Evolutionary conservation across 768 basidiomycete genomes (phyloP), one percentile per base, ranked within the genome.

Genomic region (Rhodotorula paludigena): DNA sequence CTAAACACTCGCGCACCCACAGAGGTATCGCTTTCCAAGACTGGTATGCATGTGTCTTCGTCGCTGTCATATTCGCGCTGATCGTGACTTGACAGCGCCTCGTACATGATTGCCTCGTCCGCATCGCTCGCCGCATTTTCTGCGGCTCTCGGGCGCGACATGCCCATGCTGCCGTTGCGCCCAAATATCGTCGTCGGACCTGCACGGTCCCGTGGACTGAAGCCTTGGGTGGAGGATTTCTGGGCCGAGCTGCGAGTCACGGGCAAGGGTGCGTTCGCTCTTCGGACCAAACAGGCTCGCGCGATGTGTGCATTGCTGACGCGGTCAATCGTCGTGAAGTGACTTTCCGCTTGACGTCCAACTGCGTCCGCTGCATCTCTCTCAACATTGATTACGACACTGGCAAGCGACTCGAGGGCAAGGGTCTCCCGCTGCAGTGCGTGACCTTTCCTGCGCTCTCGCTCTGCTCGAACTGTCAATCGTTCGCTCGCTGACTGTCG

Each of bases 351-450:
- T 9, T 63, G 1, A 63, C 62, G 0, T 30, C 45, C 7, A 63
- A 63, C 55, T 63, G 62, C 47, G 62, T 63, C 0, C 54, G 62
- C 3, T 63, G 62, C 47, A 28, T 63, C 36, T 48, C 45, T 5
- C 62, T 63, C 55, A 63, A 63, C 47, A 56, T 63, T 38, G 62
- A 63, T 47, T 63, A 63, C 28, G 32, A 33, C 28, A 49, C 54
- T 2, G 62, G 62, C 7, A 57, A 63, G 36, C 54, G 44, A 5
- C 35, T 49, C 30, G 62, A 57, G 23, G 55, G 62, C 1, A 48
- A 20, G 2, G 33, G 38, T 11, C 47, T 63, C 1, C 62, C 62
- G 7, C 55, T 63, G 7, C 42, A 44, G 61, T 63, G n/a, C 53
- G 61, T 48, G 30, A 3, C 20, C 54, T 30, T 25, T 5, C 36